Evolutionary conservation across 2,329 filamentous ascomycete species (phyloP).

Genomic region (Penicillium brevicompactum): DNA sequence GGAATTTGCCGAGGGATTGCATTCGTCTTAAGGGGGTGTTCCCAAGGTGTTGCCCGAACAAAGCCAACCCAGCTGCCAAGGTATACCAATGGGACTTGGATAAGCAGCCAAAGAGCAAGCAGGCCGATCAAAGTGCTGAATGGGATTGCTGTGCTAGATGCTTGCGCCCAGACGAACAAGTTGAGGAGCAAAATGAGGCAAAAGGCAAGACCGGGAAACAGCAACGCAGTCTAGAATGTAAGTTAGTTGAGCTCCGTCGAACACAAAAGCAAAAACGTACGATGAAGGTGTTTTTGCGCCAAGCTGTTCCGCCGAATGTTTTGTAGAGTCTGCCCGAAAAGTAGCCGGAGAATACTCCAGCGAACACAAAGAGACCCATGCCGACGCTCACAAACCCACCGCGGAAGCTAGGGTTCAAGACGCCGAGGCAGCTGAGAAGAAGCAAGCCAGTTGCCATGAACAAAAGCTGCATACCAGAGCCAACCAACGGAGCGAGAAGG

Average conservation of each 20-base stretch:
- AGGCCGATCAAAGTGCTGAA: constrained; percentile 77
- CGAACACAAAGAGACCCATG: constrained; percentile 79
- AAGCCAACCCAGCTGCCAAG: constrained; percentile 78
- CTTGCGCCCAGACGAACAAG: constrained; percentile 87
- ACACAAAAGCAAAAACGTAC: constrained; percentile 32
- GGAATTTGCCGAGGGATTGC: constrained; percentile 74
- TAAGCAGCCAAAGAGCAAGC: constrained; percentile 76
- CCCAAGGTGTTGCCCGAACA: constrained; percentile 67
- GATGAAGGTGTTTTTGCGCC: constrained; percentile 73
- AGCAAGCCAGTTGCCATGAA: constrained; percentile 78
- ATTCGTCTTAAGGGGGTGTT: constrained; percentile 79
- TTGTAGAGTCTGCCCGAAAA: constrained; percentile 82
- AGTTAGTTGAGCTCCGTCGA: constrained; percentile 16
- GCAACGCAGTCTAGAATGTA: constrained; percentile 61
- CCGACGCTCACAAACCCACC: constrained; percentile 86
- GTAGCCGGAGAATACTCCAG: constrained; percentile 82
- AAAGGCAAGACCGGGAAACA: constrained; percentile 80
- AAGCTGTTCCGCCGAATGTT: constrained; percentile 76
- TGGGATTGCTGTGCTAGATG: constrained; percentile 82
- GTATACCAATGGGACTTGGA: constrained; percentile 84
- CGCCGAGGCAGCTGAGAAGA: constrained; percentile 70
- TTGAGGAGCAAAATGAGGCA: constrained; percentile 76
- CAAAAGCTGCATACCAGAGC: constrained; percentile 82
- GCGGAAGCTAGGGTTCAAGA: constrained; percentile 85
- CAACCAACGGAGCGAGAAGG: constrained; percentile 76